These are phyloP conservation scores for Coccomyxa sp. DNA, from an alignment of 139 green algal species.

Conservation along the genomic window DNA sequence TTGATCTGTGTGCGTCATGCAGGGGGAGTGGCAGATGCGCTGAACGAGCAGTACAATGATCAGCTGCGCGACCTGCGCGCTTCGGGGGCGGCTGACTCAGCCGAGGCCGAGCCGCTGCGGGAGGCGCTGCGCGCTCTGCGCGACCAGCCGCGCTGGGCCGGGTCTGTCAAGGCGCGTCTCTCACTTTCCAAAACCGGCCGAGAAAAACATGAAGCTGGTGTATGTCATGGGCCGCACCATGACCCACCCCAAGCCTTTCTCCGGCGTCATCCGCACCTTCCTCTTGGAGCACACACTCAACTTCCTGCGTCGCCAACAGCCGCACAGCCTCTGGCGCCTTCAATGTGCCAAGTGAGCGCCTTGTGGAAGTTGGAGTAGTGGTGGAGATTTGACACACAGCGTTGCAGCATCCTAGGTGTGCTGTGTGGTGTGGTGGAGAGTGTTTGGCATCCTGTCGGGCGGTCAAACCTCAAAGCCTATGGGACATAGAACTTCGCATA, in stretches of 20 bases:
- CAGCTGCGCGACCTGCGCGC: slow-evolving; percentile 45
- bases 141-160: slow-evolving; percentile 24
- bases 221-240: not conserved
- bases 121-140: slow-evolving; percentile 37
- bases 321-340: not conserved
- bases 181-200: not conserved
- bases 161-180: not conserved
- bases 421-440: not conserved
- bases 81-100: slow-evolving; percentile 18
- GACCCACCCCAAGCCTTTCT: not conserved
- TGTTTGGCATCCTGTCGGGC: too few species aligned
- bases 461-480: not conserved
- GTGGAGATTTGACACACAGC: not conserved
- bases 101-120: slow-evolving; percentile 24
- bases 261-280: not conserved
- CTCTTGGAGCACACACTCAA: not conserved
- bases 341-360: not conserved
- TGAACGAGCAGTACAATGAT: slow-evolving; percentile 58
- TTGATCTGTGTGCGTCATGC: not conserved
- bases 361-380: not conserved
- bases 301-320: not conserved
- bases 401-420: not conserved
- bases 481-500: not conserved
- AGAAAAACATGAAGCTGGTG: not conserved
- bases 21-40: slow-evolving; percentile 42